These are phyloP conservation scores for Cladosporium sp. DNA, from an alignment of 2,329 filamentous ascomycete genomes.

Conservation along the genomic window DNA sequence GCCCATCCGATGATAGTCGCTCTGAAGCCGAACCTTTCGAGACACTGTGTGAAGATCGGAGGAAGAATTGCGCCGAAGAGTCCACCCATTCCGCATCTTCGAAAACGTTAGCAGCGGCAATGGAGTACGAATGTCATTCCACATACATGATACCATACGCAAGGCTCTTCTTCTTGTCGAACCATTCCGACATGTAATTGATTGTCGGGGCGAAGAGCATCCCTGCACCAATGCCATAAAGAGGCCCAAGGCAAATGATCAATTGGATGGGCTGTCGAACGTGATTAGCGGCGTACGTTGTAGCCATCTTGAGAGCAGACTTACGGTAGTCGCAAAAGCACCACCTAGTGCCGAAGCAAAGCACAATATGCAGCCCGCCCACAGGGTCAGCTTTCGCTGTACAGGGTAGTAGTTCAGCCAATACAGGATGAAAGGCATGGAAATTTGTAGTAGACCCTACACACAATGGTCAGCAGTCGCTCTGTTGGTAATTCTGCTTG, in stretches of 20 bases:
- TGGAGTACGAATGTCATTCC: not conserved
- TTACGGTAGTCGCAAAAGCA: not conserved
- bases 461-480: not conserved
- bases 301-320: not conserved
- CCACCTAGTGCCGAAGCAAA: not conserved
- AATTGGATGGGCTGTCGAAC: not conserved
- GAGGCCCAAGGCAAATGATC: not conserved
- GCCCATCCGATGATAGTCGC: not conserved
- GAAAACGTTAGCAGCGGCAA: not conserved
- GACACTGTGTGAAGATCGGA: not conserved
- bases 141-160: not conserved
- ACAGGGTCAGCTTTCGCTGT: not conserved
- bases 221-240: not conserved
- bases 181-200: constrained; percentile 4
- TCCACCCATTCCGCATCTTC: not conserved
- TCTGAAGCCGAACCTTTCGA: not conserved
- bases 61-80: not conserved
- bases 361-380: not conserved
- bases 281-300: not conserved
- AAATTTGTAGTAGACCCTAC: not conserved
- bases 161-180: not conserved
- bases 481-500: not conserved
- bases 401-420: not conserved
- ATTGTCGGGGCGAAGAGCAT: not conserved
- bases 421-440: not conserved